Percentiles rank a stretch among this genome's conserved stretches.
phyloP scores from a whole-genome alignment of 352 stramenopile genomes.

The Globisporangium polare region DNA sequence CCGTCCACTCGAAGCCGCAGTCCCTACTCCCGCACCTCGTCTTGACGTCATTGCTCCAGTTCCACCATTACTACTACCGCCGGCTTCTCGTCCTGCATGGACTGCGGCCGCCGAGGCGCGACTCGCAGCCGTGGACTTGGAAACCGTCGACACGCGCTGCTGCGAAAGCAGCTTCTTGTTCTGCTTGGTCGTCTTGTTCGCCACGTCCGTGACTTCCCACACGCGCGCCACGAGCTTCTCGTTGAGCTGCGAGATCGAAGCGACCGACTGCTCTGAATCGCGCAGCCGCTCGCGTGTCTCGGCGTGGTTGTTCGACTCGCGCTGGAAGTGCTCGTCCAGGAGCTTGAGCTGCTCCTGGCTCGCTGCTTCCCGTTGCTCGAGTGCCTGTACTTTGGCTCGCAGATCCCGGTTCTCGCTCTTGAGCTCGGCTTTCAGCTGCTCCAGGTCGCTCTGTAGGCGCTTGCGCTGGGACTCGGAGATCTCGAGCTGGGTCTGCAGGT shows the following conservation, averaged over 20 bases:
- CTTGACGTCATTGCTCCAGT: not conserved
- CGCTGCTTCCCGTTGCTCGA: conserved; percentile 26
- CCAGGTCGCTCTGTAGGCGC: conserved; percentile 33
- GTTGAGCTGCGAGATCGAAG: conserved; percentile 62
- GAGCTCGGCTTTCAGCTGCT: conserved; percentile 26
- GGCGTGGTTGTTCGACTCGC: conserved; percentile 38
- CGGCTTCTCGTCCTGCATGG: conserved; percentile 1
- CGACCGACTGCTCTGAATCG: conserved; percentile 67
- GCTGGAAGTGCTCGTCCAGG: conserved; percentile 34
- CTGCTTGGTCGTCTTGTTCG: conserved; percentile 52
- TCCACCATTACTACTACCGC: not conserved
- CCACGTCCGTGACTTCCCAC: conserved; percentile 52
- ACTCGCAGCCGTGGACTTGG: conserved; percentile 53
- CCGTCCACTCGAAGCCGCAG: not conserved
- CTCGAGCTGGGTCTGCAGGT: conserved; percentile 46
- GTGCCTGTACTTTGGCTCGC: conserved; percentile 22
- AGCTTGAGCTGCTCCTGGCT: conserved; percentile 30
- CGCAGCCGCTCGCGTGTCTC: conserved; percentile 42
- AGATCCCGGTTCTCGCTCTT: conserved; percentile 31
- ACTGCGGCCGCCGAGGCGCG: conserved; percentile 28
- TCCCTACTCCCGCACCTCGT: not conserved
- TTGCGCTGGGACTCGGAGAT: conserved; percentile 37
- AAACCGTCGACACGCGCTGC: conserved; percentile 43
- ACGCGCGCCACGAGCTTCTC: conserved; percentile 66
- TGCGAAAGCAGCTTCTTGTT: conserved; percentile 51